Base-by-base conservation (phyloP, 2,329 filamentous ascomycete genomes). In the Neoarthrinium moseri region DNA sequence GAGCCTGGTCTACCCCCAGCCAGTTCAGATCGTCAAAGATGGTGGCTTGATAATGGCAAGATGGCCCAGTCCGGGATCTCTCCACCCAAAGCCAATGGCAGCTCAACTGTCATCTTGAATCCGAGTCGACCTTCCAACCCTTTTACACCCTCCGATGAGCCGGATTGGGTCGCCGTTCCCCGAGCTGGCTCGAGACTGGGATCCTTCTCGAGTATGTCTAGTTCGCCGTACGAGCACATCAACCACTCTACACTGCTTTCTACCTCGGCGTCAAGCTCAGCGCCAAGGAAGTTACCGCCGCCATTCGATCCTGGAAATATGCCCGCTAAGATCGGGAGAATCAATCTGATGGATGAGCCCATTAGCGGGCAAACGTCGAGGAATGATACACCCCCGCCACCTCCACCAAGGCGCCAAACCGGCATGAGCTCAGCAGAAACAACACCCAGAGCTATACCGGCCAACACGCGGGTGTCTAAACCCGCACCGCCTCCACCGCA, bases 91-190 rank as follows among this genome's bases (percentile, higher is more conserved):
- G 61, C 67, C 40, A 70, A 71, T 40, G 69, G 74, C 2, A 60
- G 56, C 42, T 71, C 74, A 7, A 74, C 78, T 10, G 76, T 83
- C 56, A 70, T 83, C 3, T 77, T 89, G 18, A 96, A 96, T 62
- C 81, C 86, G 2, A 77, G 81, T 24, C 81, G 89, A 38, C 81
- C 83, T 11, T 81, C 87, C 1, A 97, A 97, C 58, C 94, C 94
- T 0, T 97, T 95, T 63, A 78, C 77, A 1, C 73, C 78, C 1
- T 84, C 80, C 2, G 77, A 85, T 24, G 89, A 95, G 63, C 81
- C 86, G 8, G 91, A 96, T 58, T 97, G 94, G 94, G 82, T 95
- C 33, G 77, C 77, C 4, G 72, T 86, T 5, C 75, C 81, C 18
- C 70, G 79, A 24, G 69, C 75, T 3, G 71, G 74, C 33, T 79